Base-by-base conservation (phyloP, 768 basidiomycete species). In the Daedalea quercina region DNA sequence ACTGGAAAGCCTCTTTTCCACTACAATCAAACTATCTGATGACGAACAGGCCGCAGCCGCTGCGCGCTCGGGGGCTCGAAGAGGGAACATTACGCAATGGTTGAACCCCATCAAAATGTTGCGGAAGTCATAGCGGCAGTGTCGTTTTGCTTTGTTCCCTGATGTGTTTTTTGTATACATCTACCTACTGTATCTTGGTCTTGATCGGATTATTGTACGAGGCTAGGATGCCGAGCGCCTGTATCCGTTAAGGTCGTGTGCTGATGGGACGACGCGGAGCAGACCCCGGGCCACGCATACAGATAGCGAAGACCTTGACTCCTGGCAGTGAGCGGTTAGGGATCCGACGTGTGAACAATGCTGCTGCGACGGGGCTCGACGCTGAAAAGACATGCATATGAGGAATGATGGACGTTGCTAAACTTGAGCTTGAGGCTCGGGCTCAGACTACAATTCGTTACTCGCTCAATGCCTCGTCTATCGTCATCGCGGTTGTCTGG, bases 1-100 rank as follows among this genome's bases (percentile, higher is more conserved):
- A 13, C 73, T 90, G 8, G 87, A 90, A 65, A 73, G 75, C 34
- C 67, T 90, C 15, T 84, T 90, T 55, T 81, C 82, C 52, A 73
- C 71, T 55, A 81, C 85, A 11, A 76, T 73, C 43, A 61, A 54
- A 28, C 56, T 66, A 2, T 57, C 56, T 17, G 65, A 66, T 35
- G 50, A 61, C 24, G 59, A 57, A n/a, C 54, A 55, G 23, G 47
- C 20, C 28, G 23, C 23, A 3, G 40, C 35, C 6, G 28, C 8
- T 7, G 37, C 15, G 37, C 37, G 37, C 37, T 15, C 13, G 19
- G 37, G 13, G 15, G 15, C 37, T 3, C 37, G 19, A 19, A 40
- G 19, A 19, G 19, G 37, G 15, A 19, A 19, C 6, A 15, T 40
- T 40, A 6, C 37, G 37, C 15, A 19, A 15, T 40, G 37, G 37